These are phyloP conservation scores for Cyberlindnera mississippiensis DNA, from an alignment of 805 yeast species.

Conservation along the genomic window DNA sequence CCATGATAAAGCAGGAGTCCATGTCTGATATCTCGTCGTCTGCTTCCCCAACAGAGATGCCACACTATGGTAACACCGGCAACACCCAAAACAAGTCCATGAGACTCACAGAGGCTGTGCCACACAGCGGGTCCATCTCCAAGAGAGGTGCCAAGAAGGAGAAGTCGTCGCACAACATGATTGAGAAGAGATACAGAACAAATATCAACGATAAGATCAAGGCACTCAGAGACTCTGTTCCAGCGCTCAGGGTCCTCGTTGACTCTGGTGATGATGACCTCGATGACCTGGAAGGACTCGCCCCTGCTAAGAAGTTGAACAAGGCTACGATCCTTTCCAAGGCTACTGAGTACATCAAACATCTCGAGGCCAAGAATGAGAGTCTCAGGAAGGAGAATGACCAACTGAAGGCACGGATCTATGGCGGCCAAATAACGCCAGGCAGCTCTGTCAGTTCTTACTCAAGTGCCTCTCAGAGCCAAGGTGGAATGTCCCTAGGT, in stretches of 20 bases:
- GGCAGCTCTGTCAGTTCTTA: constrained; percentile 17
- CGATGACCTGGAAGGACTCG: constrained; percentile 65
- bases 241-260: constrained; percentile 47
- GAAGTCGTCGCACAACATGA: constrained; percentile 63
- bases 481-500: constrained; percentile 24
- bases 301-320: constrained; percentile 72
- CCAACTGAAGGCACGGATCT: constrained; percentile 30
- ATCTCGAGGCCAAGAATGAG: constrained; percentile 61
- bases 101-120: constrained; percentile 24
- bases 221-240: constrained; percentile 62
- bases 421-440: constrained; percentile 22
- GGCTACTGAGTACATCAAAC: constrained; percentile 74
- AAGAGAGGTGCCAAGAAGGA: constrained; percentile 36
- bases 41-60: constrained; percentile 12
- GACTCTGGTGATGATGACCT: constrained; percentile 52
- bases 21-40: constrained; percentile 16
- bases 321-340: constrained; percentile 74
- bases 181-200: constrained; percentile 68
- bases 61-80: not conserved
- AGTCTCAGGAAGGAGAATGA: constrained; percentile 45
- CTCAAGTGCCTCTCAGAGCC: constrained; percentile 8
- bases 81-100: constrained; percentile 2
- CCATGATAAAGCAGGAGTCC: constrained; percentile 17
- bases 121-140: constrained; percentile 22
- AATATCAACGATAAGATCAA: constrained; percentile 66